Evolutionary conservation across 345 rosid species (phyloP), one percentile per base, ranked within the genome.

Genomic region (Salix koriyanagi): DNA sequence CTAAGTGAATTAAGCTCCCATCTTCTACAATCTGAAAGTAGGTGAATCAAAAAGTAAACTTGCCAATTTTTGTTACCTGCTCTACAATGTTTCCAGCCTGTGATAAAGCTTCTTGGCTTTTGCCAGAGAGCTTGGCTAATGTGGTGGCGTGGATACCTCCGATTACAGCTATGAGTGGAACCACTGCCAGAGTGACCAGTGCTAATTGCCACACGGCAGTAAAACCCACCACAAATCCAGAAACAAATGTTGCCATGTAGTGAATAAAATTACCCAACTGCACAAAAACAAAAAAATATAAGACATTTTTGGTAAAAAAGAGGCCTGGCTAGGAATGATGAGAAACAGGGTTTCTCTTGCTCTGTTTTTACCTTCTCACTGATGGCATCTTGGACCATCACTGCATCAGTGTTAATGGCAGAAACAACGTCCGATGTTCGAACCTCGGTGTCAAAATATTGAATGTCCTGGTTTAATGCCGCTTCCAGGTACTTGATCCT

Each of bases 181-280:
- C 99, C 48, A 93, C 99, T 62, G 98, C 99, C 4, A 96, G 89
- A 13, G 99, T 96, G 58, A 92, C 99, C 61, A 96, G 86, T 7
- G 98, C 98, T 23, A 96, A 77, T 75, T 96, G 99, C 99, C 99
- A 96, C 48, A 91, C 97, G 54, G 99, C 99, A 18, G 98, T 93
- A 86, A 96, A 96, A 75, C 99, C 99, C 56, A 96, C 97, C 62
- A 89, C 89, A 84, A 96, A 96, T 79, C 99, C 99, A 41, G 97
- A 88, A 18, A 91, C 99, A 75, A 93, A 96, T 4, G 99, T 93
- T 37, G 94, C 97, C 88, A 93, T 87, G 80, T 93, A 96, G 74
- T 96, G 99, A 71, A 93, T 86, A 86, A 96, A 96, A 87, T 96
- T 96, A 19, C 99, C 99, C 87, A 96, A 75, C 99, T 96, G 90